phyloP scores from a whole-genome alignment of 139 green algal genomes.

The Ulvella scutata region DNA sequence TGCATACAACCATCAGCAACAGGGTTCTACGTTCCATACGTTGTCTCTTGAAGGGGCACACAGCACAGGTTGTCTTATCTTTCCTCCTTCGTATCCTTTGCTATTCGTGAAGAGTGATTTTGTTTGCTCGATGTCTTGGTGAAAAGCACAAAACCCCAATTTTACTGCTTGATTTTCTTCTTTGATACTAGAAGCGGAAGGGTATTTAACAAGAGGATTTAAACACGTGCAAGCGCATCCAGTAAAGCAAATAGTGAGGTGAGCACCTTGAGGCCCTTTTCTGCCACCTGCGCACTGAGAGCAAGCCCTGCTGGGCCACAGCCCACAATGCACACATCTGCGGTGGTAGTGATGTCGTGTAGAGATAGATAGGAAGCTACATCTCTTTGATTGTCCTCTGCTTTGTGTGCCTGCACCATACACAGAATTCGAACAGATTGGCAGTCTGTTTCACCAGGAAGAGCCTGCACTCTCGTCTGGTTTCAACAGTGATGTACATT shows the following conservation, averaged over 20 bases:
- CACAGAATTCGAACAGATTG: too few relatives aligned
- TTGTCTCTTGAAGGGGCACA: too few relatives aligned
- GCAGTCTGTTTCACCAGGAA: too few relatives aligned
- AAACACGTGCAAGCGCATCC: not conserved
- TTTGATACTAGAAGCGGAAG: not conserved
- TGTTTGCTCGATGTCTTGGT: not conserved
- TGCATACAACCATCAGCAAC: too few relatives aligned
- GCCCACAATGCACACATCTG: constrained; percentile 64
- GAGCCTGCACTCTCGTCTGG: too few relatives aligned
- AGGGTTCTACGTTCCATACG: too few relatives aligned
- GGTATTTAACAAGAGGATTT: not conserved
- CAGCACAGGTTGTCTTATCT: too few relatives aligned
- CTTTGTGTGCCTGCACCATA: constrained; percentile 8
- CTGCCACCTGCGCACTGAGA: constrained; percentile 66
- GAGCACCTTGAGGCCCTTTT: constrained; percentile 54
- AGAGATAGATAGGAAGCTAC: not conserved
- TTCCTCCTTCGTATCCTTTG: too few relatives aligned
- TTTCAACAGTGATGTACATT: too few relatives aligned
- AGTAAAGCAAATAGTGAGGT: constrained; percentile 29
- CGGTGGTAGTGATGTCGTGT: constrained; percentile 8
- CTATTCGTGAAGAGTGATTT: too few relatives aligned
- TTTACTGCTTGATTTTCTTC: too few relatives aligned
- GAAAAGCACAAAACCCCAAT: not conserved
- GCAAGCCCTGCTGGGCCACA: constrained; percentile 80
- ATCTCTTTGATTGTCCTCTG: not conserved